Conservation (phyloP, 1,284 basidiomycete genomes). For the Cryptococcus amylolentus region DNA sequence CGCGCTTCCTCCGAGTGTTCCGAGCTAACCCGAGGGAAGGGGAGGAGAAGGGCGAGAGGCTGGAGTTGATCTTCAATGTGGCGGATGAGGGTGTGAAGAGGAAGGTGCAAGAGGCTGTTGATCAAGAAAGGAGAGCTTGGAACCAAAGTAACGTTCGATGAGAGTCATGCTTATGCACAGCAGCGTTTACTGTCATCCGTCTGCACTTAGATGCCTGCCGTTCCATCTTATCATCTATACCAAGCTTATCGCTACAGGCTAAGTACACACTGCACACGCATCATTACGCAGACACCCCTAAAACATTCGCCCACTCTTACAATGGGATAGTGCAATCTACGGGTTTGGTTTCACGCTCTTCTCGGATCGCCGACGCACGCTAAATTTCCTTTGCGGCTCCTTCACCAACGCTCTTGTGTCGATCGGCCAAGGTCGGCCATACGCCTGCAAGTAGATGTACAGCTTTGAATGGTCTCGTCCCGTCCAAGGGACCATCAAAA, state of each 20-base stretch:
- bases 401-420: conserved; percentile 10
- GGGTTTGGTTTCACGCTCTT: too few relatives aligned
- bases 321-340: too few relatives aligned
- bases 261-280: too few relatives aligned
- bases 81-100: neutral
- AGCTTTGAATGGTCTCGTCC: conserved; percentile 17
- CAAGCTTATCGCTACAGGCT: too few relatives aligned
- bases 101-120: neutral
- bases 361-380: too few relatives aligned
- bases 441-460: conserved; percentile 13
- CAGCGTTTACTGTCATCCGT: too few relatives aligned
- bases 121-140: too few relatives aligned
- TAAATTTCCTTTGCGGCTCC: too few relatives aligned
- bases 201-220: too few relatives aligned
- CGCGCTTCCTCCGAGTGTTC: conserved; percentile 26
- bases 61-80: conserved; percentile 7
- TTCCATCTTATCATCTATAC: too few relatives aligned
- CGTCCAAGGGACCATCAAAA: conserved; percentile 22
- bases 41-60: neutral
- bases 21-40: conserved; percentile 20
- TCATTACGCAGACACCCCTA: too few relatives aligned
- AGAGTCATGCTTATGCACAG: neutral
- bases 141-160: neutral
- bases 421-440: conserved; percentile 24
- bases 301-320: too few relatives aligned